phyloP scores from a whole-genome alignment of 768 basidiomycete genomes.

The Amanita exitialis region DNA sequence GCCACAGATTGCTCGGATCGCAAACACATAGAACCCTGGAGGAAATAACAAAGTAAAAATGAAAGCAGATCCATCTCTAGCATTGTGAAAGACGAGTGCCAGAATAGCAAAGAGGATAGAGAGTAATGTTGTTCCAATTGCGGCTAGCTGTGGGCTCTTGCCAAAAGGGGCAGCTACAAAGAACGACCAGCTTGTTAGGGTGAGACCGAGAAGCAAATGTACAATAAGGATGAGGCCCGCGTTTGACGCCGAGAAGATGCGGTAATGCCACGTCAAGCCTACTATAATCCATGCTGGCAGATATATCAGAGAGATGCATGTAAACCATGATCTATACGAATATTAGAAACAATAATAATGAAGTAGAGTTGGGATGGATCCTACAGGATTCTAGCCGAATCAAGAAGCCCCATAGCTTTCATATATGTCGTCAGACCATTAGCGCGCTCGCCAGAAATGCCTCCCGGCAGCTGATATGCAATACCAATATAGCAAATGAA shows the following conservation, averaged over 20 bases:
- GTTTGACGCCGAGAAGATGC: constrained; percentile 55
- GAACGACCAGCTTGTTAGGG: constrained; percentile 63
- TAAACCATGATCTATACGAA: constrained; percentile 52
- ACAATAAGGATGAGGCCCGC: constrained; percentile 49
- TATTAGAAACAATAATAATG: constrained; percentile 10
- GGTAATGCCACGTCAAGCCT: constrained; percentile 51
- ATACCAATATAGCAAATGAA: constrained; percentile 69
- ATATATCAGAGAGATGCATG: constrained; percentile 55
- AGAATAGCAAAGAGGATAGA: constrained; percentile 59
- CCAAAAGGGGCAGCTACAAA: constrained; percentile 63
- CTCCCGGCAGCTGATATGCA: constrained; percentile 68
- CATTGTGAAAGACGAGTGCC: constrained; percentile 41
- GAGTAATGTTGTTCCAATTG: constrained; percentile 55
- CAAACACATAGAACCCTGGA: constrained; percentile 68
- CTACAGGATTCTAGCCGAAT: constrained; percentile 56
- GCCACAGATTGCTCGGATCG: constrained; percentile 54
- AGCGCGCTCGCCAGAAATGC: constrained; percentile 57
- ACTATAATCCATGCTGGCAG: constrained; percentile 72
- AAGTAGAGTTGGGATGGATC: constrained; percentile 11
- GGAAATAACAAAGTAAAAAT: constrained; percentile 67
- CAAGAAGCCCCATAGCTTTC: constrained; percentile 71
- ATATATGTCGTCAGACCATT: constrained; percentile 58
- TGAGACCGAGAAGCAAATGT: constrained; percentile 58
- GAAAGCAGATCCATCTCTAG: constrained; percentile 36
- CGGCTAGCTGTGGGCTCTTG: constrained; percentile 64